These are phyloP conservation scores for Linum tenue DNA, from an alignment of 345 rosid species.

Conservation along the genomic window DNA sequence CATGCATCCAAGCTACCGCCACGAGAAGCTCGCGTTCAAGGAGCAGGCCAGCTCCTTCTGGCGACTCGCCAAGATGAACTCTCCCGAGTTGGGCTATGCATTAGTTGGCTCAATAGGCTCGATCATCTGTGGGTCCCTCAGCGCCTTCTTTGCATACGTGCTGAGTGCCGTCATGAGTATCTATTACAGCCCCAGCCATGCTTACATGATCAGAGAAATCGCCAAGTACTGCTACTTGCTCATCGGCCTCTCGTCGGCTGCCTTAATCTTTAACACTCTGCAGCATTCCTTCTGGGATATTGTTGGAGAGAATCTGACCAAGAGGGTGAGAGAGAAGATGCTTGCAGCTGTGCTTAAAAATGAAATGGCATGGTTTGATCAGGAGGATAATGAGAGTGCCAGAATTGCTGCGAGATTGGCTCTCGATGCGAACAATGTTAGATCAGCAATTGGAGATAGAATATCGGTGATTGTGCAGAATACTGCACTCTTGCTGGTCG, in stretches of 20 bases:
- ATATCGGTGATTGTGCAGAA: slow-evolving; percentile 54
- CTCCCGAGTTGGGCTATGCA: slow-evolving; percentile 95
- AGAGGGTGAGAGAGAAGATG: slow-evolving; percentile 38
- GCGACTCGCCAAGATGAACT: slow-evolving; percentile 96
- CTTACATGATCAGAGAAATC: slow-evolving; percentile 76
- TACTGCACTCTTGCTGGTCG: slow-evolving; percentile 47
- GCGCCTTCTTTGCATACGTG: slow-evolving; percentile 93
- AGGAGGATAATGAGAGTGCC: slow-evolving; percentile 44
- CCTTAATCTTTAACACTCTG: slow-evolving; percentile 40
- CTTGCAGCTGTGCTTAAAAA: slow-evolving; percentile 49
- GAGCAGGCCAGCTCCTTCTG: slow-evolving; percentile 95
- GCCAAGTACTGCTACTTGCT: slow-evolving; percentile 81
- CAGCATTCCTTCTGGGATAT: slow-evolving; percentile 62
- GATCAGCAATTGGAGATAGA: slow-evolving; percentile 54
- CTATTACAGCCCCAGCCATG: slow-evolving; percentile 78
- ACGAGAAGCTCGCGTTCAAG: slow-evolving; percentile 83
- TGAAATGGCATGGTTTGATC: slow-evolving; percentile 67
- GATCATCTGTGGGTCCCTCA: slow-evolving; percentile 76
- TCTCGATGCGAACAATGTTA: slow-evolving; percentile 36
- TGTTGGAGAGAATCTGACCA: slow-evolving; percentile 58
- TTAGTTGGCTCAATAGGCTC: slow-evolving; percentile 85
- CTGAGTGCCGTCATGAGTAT: slow-evolving; percentile 88
- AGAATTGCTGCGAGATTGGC: slow-evolving; percentile 51
- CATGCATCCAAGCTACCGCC: slow-evolving; percentile 57
- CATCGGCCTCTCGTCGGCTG: slow-evolving; percentile 77